Evolutionary conservation across 805 yeast species (phyloP), one percentile per base, ranked within the genome.

Genomic region (Cyberlindnera suaveolens): DNA sequence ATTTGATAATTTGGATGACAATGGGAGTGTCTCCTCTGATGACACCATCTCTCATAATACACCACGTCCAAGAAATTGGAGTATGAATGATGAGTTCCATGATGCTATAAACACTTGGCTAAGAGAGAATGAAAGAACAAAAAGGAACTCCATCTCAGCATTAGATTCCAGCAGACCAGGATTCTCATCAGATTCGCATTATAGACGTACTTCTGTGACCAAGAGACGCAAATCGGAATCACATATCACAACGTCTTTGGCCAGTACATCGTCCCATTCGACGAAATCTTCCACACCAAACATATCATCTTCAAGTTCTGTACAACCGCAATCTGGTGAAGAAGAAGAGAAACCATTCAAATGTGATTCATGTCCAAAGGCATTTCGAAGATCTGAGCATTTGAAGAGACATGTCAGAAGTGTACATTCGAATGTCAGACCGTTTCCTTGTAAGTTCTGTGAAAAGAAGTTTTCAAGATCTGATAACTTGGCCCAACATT

Each of bases 331-430:
- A 29, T 17, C 32, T 8, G 15, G n/a, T 15, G 50, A 45, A n/a
- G 49, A 45, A 20, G 54, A 53, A 19, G 83, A 77, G 51, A 81
- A 80, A 60, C 78, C 78, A 36, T 82, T 72, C 54, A 72, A 73
- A 39, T 83, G 90, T 58, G 74, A 74, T 31, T 71, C 71, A 51
- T 83, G 91, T 61, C 70, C 75, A 33, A 71, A 88, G 48, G 60
- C 71, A 30, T 84, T 84, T 63, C 78, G 82, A 56, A 70, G 91
- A 48, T 85, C 80, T 53, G 91, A 84, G 55, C 91, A 84, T 60
- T 65, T 84, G 53, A 82, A 82, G 54, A 71, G 91, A 48, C 91
- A 84, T 54, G 72, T 80, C 53, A 67, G 89, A 47, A 80, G 88
- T 3, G 68, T 84, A 47, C 91, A 84, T 56, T 78, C 84, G 31